Conservation (phyloP, 2,329 filamentous ascomycete genomes). For the Pseudomassariella vexata region DNA sequence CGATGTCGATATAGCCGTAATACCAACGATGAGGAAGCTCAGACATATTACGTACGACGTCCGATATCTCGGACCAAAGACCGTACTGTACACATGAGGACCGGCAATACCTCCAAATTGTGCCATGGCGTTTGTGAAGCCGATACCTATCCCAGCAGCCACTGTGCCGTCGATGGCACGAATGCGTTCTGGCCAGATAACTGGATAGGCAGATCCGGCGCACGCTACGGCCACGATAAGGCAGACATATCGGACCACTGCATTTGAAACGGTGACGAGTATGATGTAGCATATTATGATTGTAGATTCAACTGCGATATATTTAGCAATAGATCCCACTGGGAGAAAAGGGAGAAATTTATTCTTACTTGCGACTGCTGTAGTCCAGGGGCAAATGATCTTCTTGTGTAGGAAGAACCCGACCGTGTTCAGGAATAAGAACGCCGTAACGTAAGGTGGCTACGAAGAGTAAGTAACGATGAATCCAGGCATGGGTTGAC, state of each 20-base stretch:
- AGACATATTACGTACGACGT: constrained; percentile 29
- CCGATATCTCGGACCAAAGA: constrained; percentile 32
- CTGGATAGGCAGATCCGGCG: constrained; percentile 33
- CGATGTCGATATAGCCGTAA: constrained; percentile 15
- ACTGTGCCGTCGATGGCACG: constrained; percentile 32
- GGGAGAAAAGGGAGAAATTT: not conserved
- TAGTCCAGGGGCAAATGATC: constrained; percentile 29
- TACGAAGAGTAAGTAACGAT: no score
- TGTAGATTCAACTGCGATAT: constrained; percentile 23
- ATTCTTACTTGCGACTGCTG: constrained; percentile 29
- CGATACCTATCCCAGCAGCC: constrained; percentile 32
- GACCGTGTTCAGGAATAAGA: constrained; percentile 29
- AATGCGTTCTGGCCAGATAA: constrained; percentile 38
- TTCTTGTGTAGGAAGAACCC: constrained; percentile 28
- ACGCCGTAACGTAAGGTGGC: constrained; percentile 31
- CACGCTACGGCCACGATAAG: constrained; percentile 28
- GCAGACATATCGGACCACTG: constrained; percentile 28
- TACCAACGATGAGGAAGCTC: constrained; percentile 14
- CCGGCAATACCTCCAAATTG: constrained; percentile 35
- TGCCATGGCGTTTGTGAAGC: constrained; percentile 34
- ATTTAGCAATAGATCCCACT: constrained; percentile 9
- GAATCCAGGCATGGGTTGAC: not conserved
- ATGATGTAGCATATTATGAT: constrained; percentile 33
- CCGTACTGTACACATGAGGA: constrained; percentile 32
- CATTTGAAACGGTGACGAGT: constrained; percentile 26